Evolutionary conservation across 768 basidiomycete genomes (phyloP), one percentile per base, ranked within the genome.

Genomic region (Tremella yokohamensis): DNA sequence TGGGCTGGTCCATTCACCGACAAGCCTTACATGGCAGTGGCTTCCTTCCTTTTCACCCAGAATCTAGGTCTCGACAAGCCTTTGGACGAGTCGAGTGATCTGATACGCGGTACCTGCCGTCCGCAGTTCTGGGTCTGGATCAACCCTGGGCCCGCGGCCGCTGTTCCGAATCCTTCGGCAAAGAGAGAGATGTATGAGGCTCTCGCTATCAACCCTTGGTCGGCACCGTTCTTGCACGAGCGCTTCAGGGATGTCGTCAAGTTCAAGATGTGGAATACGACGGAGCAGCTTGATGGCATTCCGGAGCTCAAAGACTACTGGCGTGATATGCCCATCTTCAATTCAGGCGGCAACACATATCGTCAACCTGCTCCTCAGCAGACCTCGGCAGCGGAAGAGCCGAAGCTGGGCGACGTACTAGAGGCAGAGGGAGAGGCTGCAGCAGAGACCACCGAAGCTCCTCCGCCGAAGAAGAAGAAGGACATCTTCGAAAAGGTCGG

Each of bases 1-100:
- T 98, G 96, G 94, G 89, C 93, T 1, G 94, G 96, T 0, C 87
- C 90, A 0, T 97, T 99, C 80, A 96, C 92, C 8, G 96, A 99
- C 81, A 97, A 97, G 76, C 96, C 96, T 1, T 98, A 99, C 81
- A 84, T 91, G 58, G 91, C 94, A 0, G 81, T 97, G 45, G 80
- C 94, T 20, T 96, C 92, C 16, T 99, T 91, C 81, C 82, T 98
- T 37, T 98, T 86, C 79, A 96, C 94, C 2, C 96, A 99, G 75
- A 96, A 96, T 71, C 83, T 88, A 15, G 90, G 87, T 13, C 80
- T 99, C 22, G 86, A 94, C 66, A 75, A 84, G 20, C 80, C 83
- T 7, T 19, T 68, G 4, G 73, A 77, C n/a, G 79, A 84, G 52
- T 78, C 74, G n/a, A 58, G 63, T 1, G 63, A 72, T 18, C 68